Percentiles rank a stretch among this genome's conserved stretches.
These are phyloP conservation scores for Yamadazyma triangularis DNA, from an alignment of 1,139 yeast species.

Conservation along the genomic window DNA sequence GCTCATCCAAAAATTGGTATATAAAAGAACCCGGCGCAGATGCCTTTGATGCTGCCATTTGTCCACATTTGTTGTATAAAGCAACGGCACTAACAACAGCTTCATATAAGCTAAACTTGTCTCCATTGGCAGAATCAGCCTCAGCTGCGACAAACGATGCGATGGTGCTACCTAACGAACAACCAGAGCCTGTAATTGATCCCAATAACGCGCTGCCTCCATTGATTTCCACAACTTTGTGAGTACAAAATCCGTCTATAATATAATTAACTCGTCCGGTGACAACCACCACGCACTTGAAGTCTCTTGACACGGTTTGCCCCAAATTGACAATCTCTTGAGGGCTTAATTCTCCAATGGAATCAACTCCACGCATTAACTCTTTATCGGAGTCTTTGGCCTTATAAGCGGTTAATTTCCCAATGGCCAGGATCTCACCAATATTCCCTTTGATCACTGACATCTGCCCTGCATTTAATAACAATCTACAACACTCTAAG, in stretches of 20 bases:
- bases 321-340: conserved; percentile 38
- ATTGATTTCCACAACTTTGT: conserved; percentile 17
- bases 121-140: conserved; percentile 41
- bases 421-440: conserved; percentile 64
- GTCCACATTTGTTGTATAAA: conserved; percentile 65
- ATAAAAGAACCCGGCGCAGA: conserved; percentile 52
- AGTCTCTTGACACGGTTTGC: conserved; percentile 47
- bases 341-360: conserved; percentile 31
- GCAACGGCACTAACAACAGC: conserved; percentile 59
- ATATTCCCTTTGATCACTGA: conserved; percentile 82
- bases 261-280: conserved; percentile 44
- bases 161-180: conserved; percentile 74
- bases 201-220: conserved; percentile 75
- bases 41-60: conserved; percentile 37
- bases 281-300: conserved; percentile 64
- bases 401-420: conserved; percentile 26
- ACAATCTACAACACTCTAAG: conserved; percentile 36
- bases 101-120: conserved; percentile 24
- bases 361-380: conserved; percentile 76
- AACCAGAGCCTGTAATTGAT: conserved; percentile 83
- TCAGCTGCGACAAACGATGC: conserved; percentile 55
- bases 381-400: conserved; percentile 32
- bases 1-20: conserved; percentile 39
- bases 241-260: conserved; percentile 11
- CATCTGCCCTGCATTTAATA: conserved; percentile 57